Base-by-base conservation (phyloP, 345 rosid genomes). In the Eucalyptus sp. region DNA sequence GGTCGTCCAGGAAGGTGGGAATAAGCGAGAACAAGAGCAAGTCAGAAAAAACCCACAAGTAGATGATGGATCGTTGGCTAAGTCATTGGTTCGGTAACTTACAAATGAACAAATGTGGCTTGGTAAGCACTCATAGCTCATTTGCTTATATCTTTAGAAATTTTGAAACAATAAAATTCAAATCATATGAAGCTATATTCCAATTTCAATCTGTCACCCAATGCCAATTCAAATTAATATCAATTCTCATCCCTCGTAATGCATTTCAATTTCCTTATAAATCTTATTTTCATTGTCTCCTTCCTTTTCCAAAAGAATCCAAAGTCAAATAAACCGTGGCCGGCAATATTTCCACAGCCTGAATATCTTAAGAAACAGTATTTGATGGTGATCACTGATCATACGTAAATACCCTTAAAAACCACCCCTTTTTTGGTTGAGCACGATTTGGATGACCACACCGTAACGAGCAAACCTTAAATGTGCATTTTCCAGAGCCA, bases 331-430 rank as follows among this genome's bases (percentile, higher is more conserved):
- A 58, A 10, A 24, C n/a, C n/a, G 12, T 58, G n/a, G 64, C 64
- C 13, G 3, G 0, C 64, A 22, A 0, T 24, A 58, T 58, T 25
- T 60, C 66, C 66, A 25, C 15, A 60, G 15, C n/a, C 3, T 25
- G 66, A 27, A 60, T 60, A 1, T 60, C 52, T 50, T 0, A 0
- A 14, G 1, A 0, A 0, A 0, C 3, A 0, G 16, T 3, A 50
- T 14, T 50, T 60, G 31, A 60, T 60, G 66, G 66, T 60, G 31
- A 25, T 60, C 31, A 27, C 6, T 60, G 31, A 25, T 60, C 31
- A 27, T 13, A 60, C 31, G 66, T 0, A 60, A 8, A 58, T 58
- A 58, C n/a, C 7, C n/a, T 25, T 25, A 24, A 0, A 58, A 25
- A 2, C 14, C 4, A 10, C 62, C 10, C 27, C 6, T 2, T 9